phyloP scores from a whole-genome alignment of 176 grass and related monocot genomes.

The Aegilops speltoides region DNA sequence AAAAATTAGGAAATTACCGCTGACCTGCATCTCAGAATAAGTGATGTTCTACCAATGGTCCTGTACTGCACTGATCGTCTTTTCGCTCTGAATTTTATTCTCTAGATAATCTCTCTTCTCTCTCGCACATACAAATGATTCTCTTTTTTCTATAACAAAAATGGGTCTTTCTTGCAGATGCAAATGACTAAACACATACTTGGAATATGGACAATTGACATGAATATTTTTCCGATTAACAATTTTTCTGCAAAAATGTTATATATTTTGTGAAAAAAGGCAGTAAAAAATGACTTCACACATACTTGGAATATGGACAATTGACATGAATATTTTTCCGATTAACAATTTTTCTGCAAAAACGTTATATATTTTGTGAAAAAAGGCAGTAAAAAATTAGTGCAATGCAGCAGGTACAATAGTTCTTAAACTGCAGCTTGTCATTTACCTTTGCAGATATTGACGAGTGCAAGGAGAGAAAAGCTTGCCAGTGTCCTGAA shows the following conservation, averaged over 20 bases:
- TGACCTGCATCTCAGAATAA: constrained; percentile 2
- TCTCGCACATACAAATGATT: neutral
- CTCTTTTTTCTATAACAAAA: neutral
- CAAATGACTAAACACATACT: neutral
- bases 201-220: neutral
- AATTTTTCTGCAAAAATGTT: neutral
- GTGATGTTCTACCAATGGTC: neutral
- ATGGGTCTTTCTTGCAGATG: neutral
- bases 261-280: neutral
- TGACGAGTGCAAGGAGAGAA: constrained; percentile 69
- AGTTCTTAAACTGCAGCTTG: constrained; percentile 1
- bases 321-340: neutral
- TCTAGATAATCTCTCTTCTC: neutral
- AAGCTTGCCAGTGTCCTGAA: constrained; percentile 61
- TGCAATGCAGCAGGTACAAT: neutral
- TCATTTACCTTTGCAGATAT: constrained; percentile 45
- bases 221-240: neutral
- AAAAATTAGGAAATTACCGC: too few species aligned
- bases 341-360: neutral
- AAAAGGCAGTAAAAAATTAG: neutral
- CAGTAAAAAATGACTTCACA: neutral
- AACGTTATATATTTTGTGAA: constrained; percentile 9
- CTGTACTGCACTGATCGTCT: neutral
- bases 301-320: neutral
- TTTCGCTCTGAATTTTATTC: neutral